Evolutionary conservation across 306 rosid species (phyloP), one percentile per base, ranked within the genome.

Genomic region (Geum urbanum): DNA sequence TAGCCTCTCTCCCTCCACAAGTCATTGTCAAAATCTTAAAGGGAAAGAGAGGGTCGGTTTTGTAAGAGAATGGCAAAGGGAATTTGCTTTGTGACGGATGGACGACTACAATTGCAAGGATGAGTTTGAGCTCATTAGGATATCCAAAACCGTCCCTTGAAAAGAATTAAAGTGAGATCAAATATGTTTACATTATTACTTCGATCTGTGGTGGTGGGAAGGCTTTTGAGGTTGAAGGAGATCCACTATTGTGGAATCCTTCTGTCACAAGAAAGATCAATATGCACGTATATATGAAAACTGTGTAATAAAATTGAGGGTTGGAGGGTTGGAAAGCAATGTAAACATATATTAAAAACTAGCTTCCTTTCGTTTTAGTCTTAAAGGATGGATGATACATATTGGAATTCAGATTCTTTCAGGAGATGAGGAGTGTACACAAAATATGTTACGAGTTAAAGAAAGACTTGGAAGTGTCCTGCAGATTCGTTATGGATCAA

Each of bases 201-300:
- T 19, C 44, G 50, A 48, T 39, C 67, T 63, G 9, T 3, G 56
- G 74, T 74, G 74, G 70, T 72, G 66, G 71, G 72, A 27, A 52
- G 16, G 82, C 84, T 80, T 84, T 84, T 52, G 19, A 55, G 56
- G 71, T 44, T 56, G 80, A 65, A 83, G 72, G 84, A 77, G 67
- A 79, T 83, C 81, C 84, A 76, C 82, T 67, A 32, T 59, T 22
- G 1, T 64, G 77, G 86, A 78, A 82, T 85, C 84, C 84, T 85
- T 80, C 60, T 66, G 66, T 66, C 53, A 51, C 84, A 78, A 78
- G 78, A 40, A 82, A 76, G 55, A 65, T 49, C 43, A 7, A 13
- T 56, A 6, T 47, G 40, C 40, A 53, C 44, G 64, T 45, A n/a
- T n/a, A n/a, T n/a, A 35, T 14, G 22, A 59, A 67, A 22, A 52